Evolutionary conservation across 2,329 filamentous ascomycete species (phyloP).

Genomic region (Clarireedia paspali): DNA sequence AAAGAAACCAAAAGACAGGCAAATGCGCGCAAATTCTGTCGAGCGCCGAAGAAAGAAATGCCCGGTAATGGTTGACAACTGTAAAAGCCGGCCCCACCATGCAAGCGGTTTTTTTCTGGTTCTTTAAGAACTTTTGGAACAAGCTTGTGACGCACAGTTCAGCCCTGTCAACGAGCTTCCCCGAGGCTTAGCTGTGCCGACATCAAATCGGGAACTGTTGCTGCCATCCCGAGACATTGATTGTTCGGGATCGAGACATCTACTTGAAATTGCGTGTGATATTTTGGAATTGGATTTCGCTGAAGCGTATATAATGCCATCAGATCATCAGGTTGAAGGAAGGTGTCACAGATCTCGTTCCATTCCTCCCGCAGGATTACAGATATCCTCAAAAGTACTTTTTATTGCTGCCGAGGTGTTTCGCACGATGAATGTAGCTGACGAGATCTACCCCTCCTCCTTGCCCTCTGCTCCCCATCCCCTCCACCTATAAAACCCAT

Average conservation of each 20-base stretch:
- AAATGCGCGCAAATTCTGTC: neutral
- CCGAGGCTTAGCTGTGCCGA: too few species aligned
- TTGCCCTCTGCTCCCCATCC: neutral
- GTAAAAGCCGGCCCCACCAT: slow-evolving; percentile 1
- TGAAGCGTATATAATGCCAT: too few species aligned
- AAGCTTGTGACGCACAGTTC: slow-evolving; percentile 4
- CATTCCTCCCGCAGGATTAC: too few species aligned
- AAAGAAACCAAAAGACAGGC: neutral
- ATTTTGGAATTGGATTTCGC: too few species aligned
- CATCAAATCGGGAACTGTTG: too few species aligned
- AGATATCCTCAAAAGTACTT: too few species aligned
- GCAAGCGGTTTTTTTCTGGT: slow-evolving; percentile 4
- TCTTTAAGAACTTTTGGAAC: neutral
- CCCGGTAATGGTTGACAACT: neutral
- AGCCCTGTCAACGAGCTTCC: neutral
- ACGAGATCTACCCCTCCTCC: neutral
- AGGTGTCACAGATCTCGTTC: too few species aligned
- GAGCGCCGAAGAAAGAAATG: neutral
- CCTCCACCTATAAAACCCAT: neutral
- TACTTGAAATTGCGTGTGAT: too few species aligned
- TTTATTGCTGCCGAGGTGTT: neutral
- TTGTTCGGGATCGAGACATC: too few species aligned
- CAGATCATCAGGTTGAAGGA: too few species aligned
- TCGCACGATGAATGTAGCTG: neutral
- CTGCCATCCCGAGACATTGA: too few species aligned